Base-by-base conservation (phyloP, 164 flowering plant species). In the Santalum album region DNA sequence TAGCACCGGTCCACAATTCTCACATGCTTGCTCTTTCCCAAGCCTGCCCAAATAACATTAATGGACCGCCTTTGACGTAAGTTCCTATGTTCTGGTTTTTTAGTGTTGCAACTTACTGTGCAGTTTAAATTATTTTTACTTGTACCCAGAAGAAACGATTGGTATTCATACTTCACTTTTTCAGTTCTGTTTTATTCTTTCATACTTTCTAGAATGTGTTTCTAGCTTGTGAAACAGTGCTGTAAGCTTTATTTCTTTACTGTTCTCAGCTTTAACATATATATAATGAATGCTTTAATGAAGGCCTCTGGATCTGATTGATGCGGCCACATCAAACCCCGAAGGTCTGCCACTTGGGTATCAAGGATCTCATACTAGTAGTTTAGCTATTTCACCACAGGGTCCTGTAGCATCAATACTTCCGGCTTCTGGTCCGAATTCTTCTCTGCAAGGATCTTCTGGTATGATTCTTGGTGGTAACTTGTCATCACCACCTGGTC, bases 301-400 rank as follows among this genome's bases (percentile, higher is more conserved):
- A 69, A 94, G 99, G 75, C 99, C 99, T 36, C 88, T 82, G 69
- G 97, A 94, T 75, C 78, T 87, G 44, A 83, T 78, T 72, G 96
- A 89, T 58, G 66, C 70, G 34, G 69, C 65, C 47, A 46, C 71
- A 39, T 61, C 86, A 35, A 80, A 76, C 62, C 69, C 82, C 14
- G 99, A 94, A 54, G 65, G 62, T 24, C 54, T 67, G 59, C n/a
- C 95, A 22, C 66, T 55, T 57, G 89, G 81, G 18, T 79, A 70
- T 68, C 88, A 78, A 68, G 80, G 78, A 56, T 61, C 87, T 48
- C 87, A 89, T 50, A 35, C 60, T 36, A 56, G 72, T 65, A 79
- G 87, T 48, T 59, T 83, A 54, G 52, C 83, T 40, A 58, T 80
- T 18, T 48, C 88, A 51, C 85, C 65, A 65, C 91, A 80, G 65